Base-by-base conservation (phyloP, 768 basidiomycete species). In the Tulasnella sp. region DNA sequence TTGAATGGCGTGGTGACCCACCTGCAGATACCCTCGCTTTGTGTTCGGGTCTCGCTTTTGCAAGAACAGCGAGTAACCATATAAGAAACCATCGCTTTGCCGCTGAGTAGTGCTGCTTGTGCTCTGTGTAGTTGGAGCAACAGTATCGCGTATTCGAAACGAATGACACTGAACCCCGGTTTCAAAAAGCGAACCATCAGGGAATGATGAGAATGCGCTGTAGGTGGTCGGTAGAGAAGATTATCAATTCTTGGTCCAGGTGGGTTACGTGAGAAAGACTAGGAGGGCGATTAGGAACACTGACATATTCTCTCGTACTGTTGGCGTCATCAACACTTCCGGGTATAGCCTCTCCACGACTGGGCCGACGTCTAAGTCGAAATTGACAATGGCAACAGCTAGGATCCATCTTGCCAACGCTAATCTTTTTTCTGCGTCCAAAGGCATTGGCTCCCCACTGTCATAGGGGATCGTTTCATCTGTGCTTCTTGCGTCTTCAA, bases 131-230 rank as follows among this genome's bases (percentile, higher is more conserved):
- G 80, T 18, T 0, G 84, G 80, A 48, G 79, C 77, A 6, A 84
- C 81, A 74, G 87, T 86, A 81, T 85, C 83, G 26, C 93, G 90
- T 75, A 97, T 89, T 73, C 95, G 91, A 85, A 97, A 97, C 0
- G 93, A 95, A 83, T 97, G 95, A 1, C 88, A 87, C 82, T 93
- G 91, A 0, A 90, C 90, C 7, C 95, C 95, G 82, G 96, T 91
- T 70, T 93, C 91, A 78, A 94, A 94, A 77, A 93, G 90, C 1
- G 90, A 85, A 0, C 95, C 95, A 82, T 98, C 96, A 0, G 96
- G 96, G 82, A 98, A 95, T 0, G 94, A 90, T 9, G 93, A 93
- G 83, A 98, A 98, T 2, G 95, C 93, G 77, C 96, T 98, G 80
- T 20, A 1, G 11, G 70, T 11, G 11, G 18, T 39, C 5, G 40